Evolutionary conservation across 208 protist genomes (phyloP).

Genomic region (Entamoeba histolytica): DNA sequence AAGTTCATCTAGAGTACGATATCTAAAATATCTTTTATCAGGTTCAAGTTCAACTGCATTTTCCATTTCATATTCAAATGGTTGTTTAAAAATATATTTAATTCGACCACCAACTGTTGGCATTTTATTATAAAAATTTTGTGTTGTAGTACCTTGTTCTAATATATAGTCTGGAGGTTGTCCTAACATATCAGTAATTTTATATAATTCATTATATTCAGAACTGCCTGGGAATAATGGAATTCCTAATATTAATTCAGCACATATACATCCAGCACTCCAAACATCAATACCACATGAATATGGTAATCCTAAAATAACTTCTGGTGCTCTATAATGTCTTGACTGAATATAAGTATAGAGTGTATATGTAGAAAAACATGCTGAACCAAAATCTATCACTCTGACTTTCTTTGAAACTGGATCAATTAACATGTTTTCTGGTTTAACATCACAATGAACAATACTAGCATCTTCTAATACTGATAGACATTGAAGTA

Average conservation of each 20-base stretch:
- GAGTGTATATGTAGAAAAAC: slow-evolving; percentile 50
- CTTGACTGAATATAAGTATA: slow-evolving; percentile 70
- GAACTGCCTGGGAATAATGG: slow-evolving; percentile 69
- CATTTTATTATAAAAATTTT: not conserved
- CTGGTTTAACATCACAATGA: slow-evolving; percentile 46
- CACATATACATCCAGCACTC: slow-evolving; percentile 84
- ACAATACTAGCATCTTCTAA: slow-evolving; percentile 22
- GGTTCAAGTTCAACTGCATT: not conserved
- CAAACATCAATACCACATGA: slow-evolving; percentile 83
- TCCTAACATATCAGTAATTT: not conserved
- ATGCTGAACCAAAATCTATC: not conserved
- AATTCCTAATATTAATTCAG: slow-evolving; percentile 55
- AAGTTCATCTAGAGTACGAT: not conserved
- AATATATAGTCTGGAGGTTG: not conserved
- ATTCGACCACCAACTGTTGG: not conserved
- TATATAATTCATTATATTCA: not conserved
- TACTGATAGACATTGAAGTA: not conserved
- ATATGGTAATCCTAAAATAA: slow-evolving; percentile 74
- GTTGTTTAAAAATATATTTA: not conserved
- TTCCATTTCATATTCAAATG: not conserved
- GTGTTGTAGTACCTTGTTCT: not conserved
- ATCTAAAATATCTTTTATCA: not conserved
- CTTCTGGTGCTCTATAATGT: slow-evolving; percentile 68
- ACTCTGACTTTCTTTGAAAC: not conserved
- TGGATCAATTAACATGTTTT: slow-evolving; percentile 48